Evolutionary conservation across 106 monocot species (phyloP).

Genomic region (Narthecium ossifragum): DNA sequence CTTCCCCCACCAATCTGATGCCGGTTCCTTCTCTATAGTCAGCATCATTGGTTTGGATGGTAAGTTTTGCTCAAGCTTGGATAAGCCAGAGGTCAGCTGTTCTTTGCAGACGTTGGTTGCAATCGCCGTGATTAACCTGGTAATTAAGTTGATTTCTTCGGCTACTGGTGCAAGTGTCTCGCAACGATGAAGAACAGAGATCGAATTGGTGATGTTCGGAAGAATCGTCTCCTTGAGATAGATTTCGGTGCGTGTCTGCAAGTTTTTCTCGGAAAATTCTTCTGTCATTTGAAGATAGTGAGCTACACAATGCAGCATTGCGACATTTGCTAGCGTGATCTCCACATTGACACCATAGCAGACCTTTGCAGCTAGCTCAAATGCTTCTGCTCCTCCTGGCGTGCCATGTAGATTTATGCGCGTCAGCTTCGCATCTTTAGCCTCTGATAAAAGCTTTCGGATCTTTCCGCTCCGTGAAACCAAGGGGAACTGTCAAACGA

Average conservation of each 20-base stretch:
- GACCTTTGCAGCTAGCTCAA: conserved; percentile 86
- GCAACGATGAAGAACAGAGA: conserved; percentile 57
- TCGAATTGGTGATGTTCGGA: conserved; percentile 45
- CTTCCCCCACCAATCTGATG: conserved; percentile 69
- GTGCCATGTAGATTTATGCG: conserved; percentile 51
- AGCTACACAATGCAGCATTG: conserved; percentile 61
- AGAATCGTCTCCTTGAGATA: conserved; percentile 55
- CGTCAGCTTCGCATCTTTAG: conserved; percentile 43
- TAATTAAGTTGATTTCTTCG: conserved; percentile 62
- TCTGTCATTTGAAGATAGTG: conserved; percentile 87
- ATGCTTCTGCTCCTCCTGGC: conserved; percentile 73
- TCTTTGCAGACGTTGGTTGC: conserved; percentile 71
- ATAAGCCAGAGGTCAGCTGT: conserved; percentile 57
- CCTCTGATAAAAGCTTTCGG: conserved; percentile 62
- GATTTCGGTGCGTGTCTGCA: conserved; percentile 45
- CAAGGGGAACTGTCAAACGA: conserved; percentile 83
- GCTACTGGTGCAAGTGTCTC: conserved; percentile 57
- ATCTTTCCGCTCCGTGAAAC: conserved; percentile 87
- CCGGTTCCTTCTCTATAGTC: conserved; percentile 17
- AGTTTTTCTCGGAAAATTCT: conserved; percentile 63
- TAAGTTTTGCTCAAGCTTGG: conserved; percentile 55
- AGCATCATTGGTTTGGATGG: conserved; percentile 2
- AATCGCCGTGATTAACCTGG: conserved; percentile 35
- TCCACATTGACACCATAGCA: conserved; percentile 67
- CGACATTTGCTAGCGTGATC: conserved; percentile 56